These are phyloP conservation scores for Saccharomycopsis selenospora DNA, from an alignment of 805 yeast species.

Conservation along the genomic window DNA sequence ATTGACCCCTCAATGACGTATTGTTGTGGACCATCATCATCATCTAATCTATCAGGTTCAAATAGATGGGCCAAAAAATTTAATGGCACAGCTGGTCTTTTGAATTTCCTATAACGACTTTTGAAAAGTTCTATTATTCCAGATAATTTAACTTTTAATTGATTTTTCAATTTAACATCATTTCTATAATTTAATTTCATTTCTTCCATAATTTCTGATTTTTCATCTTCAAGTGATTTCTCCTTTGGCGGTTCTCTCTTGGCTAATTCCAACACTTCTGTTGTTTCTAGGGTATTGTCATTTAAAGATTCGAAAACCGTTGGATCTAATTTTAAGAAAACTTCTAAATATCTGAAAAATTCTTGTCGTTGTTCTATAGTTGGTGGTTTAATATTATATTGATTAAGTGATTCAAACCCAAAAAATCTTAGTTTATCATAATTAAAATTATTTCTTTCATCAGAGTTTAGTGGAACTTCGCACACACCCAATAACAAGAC, in stretches of 20 bases:
- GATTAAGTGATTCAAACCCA: constrained; percentile 43
- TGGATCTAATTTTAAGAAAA: constrained; percentile 61
- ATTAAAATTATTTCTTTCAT: constrained; percentile 31
- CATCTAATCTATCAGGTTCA: too few species aligned
- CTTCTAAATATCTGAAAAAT: constrained; percentile 51
- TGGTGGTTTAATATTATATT: constrained; percentile 41
- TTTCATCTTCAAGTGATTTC: constrained; percentile 22
- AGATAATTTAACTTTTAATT: constrained; percentile 76
- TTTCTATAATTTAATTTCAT: constrained; percentile 46
- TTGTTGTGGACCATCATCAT: too few species aligned
- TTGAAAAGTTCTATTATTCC: constrained; percentile 87
- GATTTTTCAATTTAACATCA: constrained; percentile 79
- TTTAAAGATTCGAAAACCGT: constrained; percentile 49
- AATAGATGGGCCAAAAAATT: constrained; percentile 64
- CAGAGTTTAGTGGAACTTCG: constrained; percentile 40
- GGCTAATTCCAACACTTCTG: constrained; percentile 78
- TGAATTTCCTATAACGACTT: constrained; percentile 78
- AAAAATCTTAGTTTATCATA: constrained; percentile 39
- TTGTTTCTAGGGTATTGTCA: constrained; percentile 59
- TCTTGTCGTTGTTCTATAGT: constrained; percentile 37
- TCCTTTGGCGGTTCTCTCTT: constrained; percentile 50
- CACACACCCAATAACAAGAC: constrained; percentile 70
- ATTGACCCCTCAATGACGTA: constrained; percentile 56
- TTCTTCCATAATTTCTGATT: constrained; percentile 29
- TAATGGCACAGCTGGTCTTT: constrained; percentile 86